phyloP scores from a whole-genome alignment of 139 green algal species.

The Chlorella sorokiniana region DNA sequence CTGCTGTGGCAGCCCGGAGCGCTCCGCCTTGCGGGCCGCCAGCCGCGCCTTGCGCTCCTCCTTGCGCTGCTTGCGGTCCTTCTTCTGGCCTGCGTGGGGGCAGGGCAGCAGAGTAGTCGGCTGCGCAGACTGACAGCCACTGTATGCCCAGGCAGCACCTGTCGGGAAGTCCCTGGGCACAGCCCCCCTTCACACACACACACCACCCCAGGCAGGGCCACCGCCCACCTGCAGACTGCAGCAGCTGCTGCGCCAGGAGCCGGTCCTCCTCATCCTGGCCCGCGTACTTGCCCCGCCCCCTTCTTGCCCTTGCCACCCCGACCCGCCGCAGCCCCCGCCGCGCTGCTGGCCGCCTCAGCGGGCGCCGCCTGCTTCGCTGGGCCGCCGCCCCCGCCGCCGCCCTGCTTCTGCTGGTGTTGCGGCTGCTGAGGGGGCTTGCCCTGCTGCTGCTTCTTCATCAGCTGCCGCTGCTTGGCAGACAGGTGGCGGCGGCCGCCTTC shows the following conservation, averaged over 20 bases:
- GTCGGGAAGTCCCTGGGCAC: too few relatives aligned
- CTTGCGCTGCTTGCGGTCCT: conserved; percentile 58
- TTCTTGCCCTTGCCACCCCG: conserved; percentile 82
- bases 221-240: conserved; percentile 56
- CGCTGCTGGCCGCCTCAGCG: background rate
- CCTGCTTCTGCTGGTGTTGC: conserved; percentile 14
- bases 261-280: conserved; percentile 96
- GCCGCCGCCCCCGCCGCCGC: background rate
- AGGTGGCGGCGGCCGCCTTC: conserved; percentile 51
- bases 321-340: conserved; percentile 39
- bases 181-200: too few relatives aligned
- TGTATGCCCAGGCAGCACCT: too few relatives aligned
- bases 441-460: conserved; percentile 59
- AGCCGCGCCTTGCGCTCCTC: conserved; percentile 68
- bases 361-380: conserved; percentile 24
- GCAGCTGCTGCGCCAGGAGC: conserved; percentile 69
- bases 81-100: conserved; percentile 62
- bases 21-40: conserved; percentile 48
- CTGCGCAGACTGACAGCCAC: too few relatives aligned
- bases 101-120: background rate
- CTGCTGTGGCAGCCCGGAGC: conserved; percentile 30
- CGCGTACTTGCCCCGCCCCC: conserved; percentile 80
- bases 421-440: conserved; percentile 12
- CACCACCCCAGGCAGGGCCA: conserved; percentile 20
- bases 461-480: conserved; percentile 70